Evolutionary conservation across 805 yeast species (phyloP), one percentile per base, ranked within the genome.

Genomic region (Candida fluviatilis): DNA sequence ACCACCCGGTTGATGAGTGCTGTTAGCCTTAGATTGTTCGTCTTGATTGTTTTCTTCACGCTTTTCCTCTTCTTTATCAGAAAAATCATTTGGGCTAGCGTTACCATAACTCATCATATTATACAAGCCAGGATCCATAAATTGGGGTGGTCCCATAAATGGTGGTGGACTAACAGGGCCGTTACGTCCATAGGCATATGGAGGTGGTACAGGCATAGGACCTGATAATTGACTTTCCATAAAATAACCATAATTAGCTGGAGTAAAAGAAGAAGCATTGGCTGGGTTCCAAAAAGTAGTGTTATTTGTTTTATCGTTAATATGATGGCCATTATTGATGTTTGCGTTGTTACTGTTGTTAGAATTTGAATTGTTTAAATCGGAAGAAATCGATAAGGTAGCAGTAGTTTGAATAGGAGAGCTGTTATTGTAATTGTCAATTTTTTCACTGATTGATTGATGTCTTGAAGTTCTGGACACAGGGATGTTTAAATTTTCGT

Each of bases 241-340:
- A 32, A 62, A 57, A 41, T 64, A 58, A 33, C 49, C 54, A 27
- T 42, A 44, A 18, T 35, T 40, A 14, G 46, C 29, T 16, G 86
- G 85, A 11, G 75, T 75, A 52, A 80, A 80, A 1, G 82, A 62
- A 7, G 78, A 60, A 3, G 84, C 80, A 14, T 80, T 62, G 5
- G 82, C 84, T 0, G 84, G 84, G 54, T 79, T 78, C 86, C 86
- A 81, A 47, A 78, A 75, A 49, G 64, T 73, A 13, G 35, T 7
- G 23, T 16, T 33, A 15, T 19, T 12, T 12, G 10, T 17, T 33
- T 19, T 18, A 26, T 26, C 29, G 29, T 26, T 8, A 10, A 23
- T 17, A 21, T 28, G 40, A 31, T 29, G 13, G 12, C 14, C 11
- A 24, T 33, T 33, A 12, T 23, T 23, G 23, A 15, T 24, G 8